Base-by-base conservation (phyloP, 1,284 basidiomycete genomes). In the Puccinia coronata region DNA sequence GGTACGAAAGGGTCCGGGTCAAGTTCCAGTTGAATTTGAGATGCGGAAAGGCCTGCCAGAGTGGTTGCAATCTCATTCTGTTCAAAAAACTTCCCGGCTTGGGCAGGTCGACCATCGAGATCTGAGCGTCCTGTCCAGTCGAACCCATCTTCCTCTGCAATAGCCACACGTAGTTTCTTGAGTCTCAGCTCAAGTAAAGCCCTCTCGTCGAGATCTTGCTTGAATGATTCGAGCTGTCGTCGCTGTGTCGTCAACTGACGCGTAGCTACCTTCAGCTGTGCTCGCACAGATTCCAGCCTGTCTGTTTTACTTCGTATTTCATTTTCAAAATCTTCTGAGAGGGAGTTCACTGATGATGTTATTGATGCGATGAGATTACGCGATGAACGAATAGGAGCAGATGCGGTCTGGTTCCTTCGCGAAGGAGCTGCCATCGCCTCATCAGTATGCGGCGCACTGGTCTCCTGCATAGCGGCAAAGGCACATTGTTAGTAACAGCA, bases 271-370 rank as follows among this genome's bases (percentile, higher is more conserved):
- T 93, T 92, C 12, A 99, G 90, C 84, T 95, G 92, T 8, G 91
- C 91, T 86, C 95, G 94, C 18, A 92, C 93, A 6, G 92, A 90
- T 82, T 94, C 92, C 41, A 98, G 90, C 18, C 91, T 89, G 83
- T 94, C 93, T 86, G 95, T 92, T 86, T 98, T 98, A 53, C 90
- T 87, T 85, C 92, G 92, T 83, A 98, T 90, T 86, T 99, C 97
- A 43, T 89, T 84, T 67, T 92, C 89, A 86, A 97, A 98, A 53
- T 95, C 93, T 9, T 88, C 86, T 82, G 91, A 90, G 14, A 97
- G 89, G 59, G 88, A 88, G 85, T 93, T 91, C 75, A 98, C 91
- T 89, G 96, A 93, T 0, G 90, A 88, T 55, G 92, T 90, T 82
- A 94, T 86, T 34, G 90, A 90, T 23, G 90, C 88, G 1, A 94